phyloP scores from a whole-genome alignment of 257 asterid species.

The Mitragyna speciosa region DNA sequence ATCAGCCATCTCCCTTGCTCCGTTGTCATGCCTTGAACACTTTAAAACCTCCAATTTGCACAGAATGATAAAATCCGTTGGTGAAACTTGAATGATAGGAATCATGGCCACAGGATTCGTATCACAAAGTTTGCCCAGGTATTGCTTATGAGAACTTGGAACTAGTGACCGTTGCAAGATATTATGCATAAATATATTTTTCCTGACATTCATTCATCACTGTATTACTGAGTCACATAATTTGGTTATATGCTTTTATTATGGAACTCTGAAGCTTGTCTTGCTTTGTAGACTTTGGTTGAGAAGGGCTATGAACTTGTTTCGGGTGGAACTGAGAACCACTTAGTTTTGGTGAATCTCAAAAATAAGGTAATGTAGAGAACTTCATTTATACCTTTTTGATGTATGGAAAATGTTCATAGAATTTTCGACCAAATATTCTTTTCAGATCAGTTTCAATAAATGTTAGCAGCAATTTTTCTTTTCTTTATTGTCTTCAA shows the following conservation, averaged over 20 bases:
- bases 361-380: constrained; percentile 52
- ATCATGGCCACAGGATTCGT: no score
- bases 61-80: no score
- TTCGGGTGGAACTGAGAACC: constrained; percentile 92
- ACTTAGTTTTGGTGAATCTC: constrained; percentile 75
- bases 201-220: background rate
- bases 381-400: background rate
- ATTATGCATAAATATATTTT: background rate
- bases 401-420: no score
- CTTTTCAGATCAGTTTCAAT: background rate
- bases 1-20: no score
- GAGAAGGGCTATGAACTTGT: constrained; percentile 73
- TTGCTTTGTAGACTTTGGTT: constrained; percentile 51
- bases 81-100: no score
- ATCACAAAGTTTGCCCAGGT: constrained; percentile 85
- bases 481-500: background rate
- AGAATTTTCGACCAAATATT: background rate
- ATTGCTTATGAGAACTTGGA: background rate
- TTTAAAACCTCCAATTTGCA: no score
- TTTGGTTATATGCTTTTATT: background rate
- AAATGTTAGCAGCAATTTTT: background rate
- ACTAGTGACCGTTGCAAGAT: background rate
- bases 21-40: no score
- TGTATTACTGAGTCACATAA: background rate
- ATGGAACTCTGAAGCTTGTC: constrained; percentile 21